Evolutionary conservation across 2,329 filamentous ascomycete species (phyloP).

Genomic region (Fusarium chaquense): DNA sequence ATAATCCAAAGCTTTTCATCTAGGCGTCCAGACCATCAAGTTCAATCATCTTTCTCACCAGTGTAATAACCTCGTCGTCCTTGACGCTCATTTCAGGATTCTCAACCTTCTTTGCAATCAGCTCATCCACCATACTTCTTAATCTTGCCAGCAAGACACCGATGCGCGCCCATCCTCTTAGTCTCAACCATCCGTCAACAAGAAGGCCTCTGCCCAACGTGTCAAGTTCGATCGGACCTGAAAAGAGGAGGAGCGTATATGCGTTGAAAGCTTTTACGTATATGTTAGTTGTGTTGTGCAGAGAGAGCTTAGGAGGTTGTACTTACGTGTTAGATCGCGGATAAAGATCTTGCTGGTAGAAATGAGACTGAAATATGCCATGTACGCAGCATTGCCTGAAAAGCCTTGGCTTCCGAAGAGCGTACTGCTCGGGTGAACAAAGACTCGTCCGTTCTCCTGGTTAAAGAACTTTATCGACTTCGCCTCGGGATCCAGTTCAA

Average conservation of each 20-base stretch:
- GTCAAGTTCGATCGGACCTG: constrained; percentile 85
- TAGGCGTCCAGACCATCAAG: constrained; percentile 85
- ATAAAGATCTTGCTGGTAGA: constrained; percentile 93
- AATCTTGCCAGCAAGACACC: constrained; percentile 88
- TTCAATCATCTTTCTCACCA: constrained; percentile 86
- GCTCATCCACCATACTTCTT: constrained; percentile 85
- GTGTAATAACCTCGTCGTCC: constrained; percentile 75
- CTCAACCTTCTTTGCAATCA: constrained; percentile 84
- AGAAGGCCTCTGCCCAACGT: constrained; percentile 87
- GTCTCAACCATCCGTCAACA: constrained; percentile 88
- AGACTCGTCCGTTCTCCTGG: constrained; percentile 86
- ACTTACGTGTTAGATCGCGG: constrained; percentile 86
- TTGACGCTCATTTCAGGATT: constrained; percentile 72
- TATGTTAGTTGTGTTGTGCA: constrained; percentile 14
- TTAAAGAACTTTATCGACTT: constrained; percentile 93
- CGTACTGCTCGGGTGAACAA: constrained; percentile 90
- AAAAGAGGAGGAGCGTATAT: constrained; percentile 89
- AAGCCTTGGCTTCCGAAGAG: constrained; percentile 87
- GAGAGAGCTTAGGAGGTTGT: background rate
- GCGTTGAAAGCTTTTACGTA: constrained; percentile 84
- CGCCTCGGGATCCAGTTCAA: constrained; percentile 93
- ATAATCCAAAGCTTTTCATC: constrained; percentile 1
- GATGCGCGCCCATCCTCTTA: constrained; percentile 94
- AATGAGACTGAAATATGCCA: constrained; percentile 94
- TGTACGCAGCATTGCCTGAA: constrained; percentile 78